Conservation (phyloP, 352 stramenopile species). For the Pythium folliculosum region DNA sequence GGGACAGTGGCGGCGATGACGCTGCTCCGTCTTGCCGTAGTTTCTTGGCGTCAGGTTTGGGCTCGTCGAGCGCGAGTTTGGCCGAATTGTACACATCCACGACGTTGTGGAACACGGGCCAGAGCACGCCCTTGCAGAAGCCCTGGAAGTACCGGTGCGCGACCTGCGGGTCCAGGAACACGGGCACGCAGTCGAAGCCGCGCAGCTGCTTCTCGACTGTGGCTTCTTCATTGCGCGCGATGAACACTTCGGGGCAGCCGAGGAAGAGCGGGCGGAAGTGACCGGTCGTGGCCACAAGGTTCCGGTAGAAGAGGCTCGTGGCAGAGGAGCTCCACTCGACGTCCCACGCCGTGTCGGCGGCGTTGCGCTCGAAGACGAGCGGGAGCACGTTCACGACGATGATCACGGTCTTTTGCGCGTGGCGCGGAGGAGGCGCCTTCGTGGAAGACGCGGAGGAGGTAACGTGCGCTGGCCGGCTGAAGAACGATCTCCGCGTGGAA, state of each 20-base stretch:
- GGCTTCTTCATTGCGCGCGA: constrained; percentile 55
- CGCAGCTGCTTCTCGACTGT: constrained; percentile 77
- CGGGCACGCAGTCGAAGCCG: constrained; percentile 93
- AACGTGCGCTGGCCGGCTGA: not conserved
- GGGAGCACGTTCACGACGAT: constrained; percentile 83
- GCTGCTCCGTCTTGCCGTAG: not conserved
- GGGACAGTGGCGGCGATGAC: not conserved
- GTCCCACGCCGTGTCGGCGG: constrained; percentile 43
- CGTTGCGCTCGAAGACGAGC: constrained; percentile 66
- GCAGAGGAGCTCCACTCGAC: constrained; percentile 75
- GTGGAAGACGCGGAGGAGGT: not conserved
- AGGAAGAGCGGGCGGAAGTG: constrained; percentile 69
- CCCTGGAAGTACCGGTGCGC: constrained; percentile 87
- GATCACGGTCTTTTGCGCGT: constrained; percentile 53
- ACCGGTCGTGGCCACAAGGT: constrained; percentile 53
- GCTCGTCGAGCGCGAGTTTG: constrained; percentile 60
- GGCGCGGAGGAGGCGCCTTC: not conserved
- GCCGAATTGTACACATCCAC: constrained; percentile 94
- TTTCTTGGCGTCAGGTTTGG: constrained; percentile 1
- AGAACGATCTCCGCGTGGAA: not conserved
- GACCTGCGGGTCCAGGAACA: constrained; percentile 92
- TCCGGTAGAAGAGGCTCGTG: constrained; percentile 77
- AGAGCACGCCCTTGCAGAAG: constrained; percentile 98
- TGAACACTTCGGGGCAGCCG: constrained; percentile 75
- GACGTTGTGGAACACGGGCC: constrained; percentile 97